Evolutionary conservation across 2,329 filamentous ascomycete species (phyloP).

Genomic region (Corynespora cassiicola): DNA sequence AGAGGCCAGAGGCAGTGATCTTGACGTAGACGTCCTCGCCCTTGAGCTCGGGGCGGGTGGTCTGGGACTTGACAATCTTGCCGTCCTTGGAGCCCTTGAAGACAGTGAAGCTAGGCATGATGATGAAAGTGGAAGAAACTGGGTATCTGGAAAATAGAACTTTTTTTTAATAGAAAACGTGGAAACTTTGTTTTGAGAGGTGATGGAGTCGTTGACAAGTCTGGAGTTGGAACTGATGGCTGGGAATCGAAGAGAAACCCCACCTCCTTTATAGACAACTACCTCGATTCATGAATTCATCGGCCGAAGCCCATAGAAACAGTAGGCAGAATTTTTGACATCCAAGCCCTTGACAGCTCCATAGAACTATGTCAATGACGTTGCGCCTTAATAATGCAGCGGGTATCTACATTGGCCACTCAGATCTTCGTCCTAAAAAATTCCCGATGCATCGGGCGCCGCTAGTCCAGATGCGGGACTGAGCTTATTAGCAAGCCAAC

Average conservation of each 20-base stretch:
- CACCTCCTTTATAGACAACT: not conserved
- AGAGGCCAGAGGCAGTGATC: constrained; percentile 71
- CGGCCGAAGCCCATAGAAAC: too few species aligned
- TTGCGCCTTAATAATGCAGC: constrained; percentile 8
- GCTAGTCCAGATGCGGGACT: too few species aligned
- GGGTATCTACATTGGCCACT: not conserved
- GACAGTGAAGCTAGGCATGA: constrained; percentile 62
- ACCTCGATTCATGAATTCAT: not conserved
- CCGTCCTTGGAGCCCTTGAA: constrained; percentile 68
- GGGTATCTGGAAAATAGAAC: not conserved
- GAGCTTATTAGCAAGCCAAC: too few species aligned
- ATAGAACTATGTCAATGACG: constrained; percentile 6
- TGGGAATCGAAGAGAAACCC: not conserved
- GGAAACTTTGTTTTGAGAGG: not conserved
- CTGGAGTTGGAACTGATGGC: not conserved
- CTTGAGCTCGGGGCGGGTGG: constrained; percentile 51
- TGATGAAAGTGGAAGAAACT: constrained; percentile 9
- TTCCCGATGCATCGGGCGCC: constrained; percentile 8
- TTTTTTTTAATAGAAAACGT: not conserved
- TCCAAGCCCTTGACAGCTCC: not conserved
- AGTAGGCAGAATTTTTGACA: too few species aligned
- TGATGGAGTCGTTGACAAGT: not conserved
- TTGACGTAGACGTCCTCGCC: constrained; percentile 66
- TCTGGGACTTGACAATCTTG: constrained; percentile 59
- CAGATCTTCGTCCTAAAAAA: not conserved